A percentile compares a stretch with the other conserved stretches of the same genome.
phyloP scores from a whole-genome alignment of 2,329 filamentous ascomycete genomes.

The Neonectria magnoliae region DNA sequence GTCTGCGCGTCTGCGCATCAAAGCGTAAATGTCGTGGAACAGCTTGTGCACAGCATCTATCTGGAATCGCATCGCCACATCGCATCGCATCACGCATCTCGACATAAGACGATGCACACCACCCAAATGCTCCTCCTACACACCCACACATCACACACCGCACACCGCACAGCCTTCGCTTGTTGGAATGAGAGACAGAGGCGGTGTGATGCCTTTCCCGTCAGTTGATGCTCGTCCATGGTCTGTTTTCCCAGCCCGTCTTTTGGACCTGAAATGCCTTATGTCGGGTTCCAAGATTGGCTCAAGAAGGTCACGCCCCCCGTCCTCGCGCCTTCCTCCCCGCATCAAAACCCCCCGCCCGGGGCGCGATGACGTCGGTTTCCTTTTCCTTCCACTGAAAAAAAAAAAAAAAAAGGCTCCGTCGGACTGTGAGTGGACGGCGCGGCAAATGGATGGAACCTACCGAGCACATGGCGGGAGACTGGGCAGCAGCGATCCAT shows the following conservation, averaged over 20 bases:
- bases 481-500: too few species aligned
- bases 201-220: neutral
- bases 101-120: neutral
- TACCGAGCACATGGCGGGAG: neutral
- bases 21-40: constrained; percentile 1
- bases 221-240: neutral
- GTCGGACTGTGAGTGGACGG: neutral
- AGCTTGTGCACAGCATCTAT: neutral
- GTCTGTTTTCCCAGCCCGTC: neutral
- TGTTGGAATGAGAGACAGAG: neutral
- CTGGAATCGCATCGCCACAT: neutral
- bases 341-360: neutral
- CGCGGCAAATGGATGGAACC: neutral
- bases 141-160: neutral
- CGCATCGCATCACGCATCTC: neutral
- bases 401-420: neutral
- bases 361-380: neutral
- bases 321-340: neutral
- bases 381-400: neutral
- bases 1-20: neutral
- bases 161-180: neutral
- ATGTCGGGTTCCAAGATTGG: neutral
- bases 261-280: neutral
- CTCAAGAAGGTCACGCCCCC: neutral
- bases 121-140: neutral